phyloP scores from a whole-genome alignment of 2,329 filamentous ascomycete species.

The Monilinia laxa region DNA sequence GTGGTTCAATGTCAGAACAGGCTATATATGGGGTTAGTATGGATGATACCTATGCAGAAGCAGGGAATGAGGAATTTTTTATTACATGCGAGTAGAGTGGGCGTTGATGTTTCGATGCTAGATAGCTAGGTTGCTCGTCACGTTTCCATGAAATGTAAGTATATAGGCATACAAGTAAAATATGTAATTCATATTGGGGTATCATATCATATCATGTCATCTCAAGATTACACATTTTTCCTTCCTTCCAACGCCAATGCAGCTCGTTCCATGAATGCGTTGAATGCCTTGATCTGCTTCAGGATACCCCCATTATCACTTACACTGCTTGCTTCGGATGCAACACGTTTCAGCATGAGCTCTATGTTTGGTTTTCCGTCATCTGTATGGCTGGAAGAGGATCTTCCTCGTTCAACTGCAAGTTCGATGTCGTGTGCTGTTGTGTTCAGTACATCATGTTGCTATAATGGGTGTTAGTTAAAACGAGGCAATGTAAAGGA shows the following conservation, averaged over 20 bases:
- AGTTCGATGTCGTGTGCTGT: conserved; percentile 63
- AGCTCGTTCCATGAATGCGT: conserved; percentile 61
- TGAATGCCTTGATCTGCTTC: conserved; percentile 59
- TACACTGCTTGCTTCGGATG: conserved; percentile 52
- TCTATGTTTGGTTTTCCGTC: conserved; percentile 57
- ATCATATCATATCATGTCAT: not conserved
- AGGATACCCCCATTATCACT: conserved; percentile 54
- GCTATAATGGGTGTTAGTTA: conserved; percentile 37
- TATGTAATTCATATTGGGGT: conserved; percentile 15
- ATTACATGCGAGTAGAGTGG: not conserved
- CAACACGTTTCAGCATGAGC: conserved; percentile 54
- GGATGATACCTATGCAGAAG: too few species aligned
- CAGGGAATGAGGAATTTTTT: too few species aligned
- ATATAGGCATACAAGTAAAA: not conserved
- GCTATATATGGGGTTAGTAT: too few species aligned
- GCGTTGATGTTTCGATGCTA: not conserved
- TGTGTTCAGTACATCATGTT: conserved; percentile 53
- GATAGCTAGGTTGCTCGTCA: not conserved
- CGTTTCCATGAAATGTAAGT: too few species aligned
- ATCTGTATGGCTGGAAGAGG: conserved; percentile 49
- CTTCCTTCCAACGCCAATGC: conserved; percentile 54
- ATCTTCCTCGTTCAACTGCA: conserved; percentile 52
- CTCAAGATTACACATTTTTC: conserved; percentile 27
- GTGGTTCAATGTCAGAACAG: too few species aligned
- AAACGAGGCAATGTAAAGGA: not conserved